Evolutionary conservation across 352 stramenopile genomes (phyloP).

Genomic region (Pythium biforme): DNA sequence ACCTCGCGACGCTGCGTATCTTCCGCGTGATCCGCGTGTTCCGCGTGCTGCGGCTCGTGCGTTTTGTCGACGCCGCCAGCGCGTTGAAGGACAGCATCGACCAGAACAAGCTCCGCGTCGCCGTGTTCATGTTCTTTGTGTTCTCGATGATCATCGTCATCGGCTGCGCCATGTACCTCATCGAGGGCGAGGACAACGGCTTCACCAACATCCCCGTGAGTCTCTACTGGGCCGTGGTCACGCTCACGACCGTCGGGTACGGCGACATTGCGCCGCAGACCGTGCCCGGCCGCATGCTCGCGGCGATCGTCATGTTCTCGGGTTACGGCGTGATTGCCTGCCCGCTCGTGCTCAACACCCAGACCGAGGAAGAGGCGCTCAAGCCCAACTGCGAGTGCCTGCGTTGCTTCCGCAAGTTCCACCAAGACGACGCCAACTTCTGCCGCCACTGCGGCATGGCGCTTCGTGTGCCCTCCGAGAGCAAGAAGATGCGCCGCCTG

Average conservation of each 20-base stretch:
- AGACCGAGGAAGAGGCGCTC: slow-evolving; percentile 36
- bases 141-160: slow-evolving; percentile 82
- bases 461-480: slow-evolving; percentile 29
- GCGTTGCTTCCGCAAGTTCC: slow-evolving; percentile 40
- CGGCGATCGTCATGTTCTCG: slow-evolving; percentile 83
- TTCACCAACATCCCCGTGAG: slow-evolving; percentile 86
- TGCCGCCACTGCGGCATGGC: slow-evolving; percentile 43
- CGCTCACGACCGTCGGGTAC: slow-evolving; percentile 85
- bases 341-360: slow-evolving; percentile 55
- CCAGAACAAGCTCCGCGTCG: slow-evolving; percentile 71
- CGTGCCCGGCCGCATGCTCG: slow-evolving; percentile 73
- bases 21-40: slow-evolving; percentile 84
- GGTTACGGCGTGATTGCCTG: slow-evolving; percentile 84
- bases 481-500: slow-evolving; percentile 19
- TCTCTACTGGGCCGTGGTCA: slow-evolving; percentile 87
- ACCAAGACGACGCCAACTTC: slow-evolving; percentile 53
- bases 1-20: slow-evolving; percentile 67
- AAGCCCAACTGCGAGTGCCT: slow-evolving; percentile 41
- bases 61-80: slow-evolving; percentile 70
- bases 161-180: slow-evolving; percentile 80
- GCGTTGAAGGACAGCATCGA: slow-evolving; percentile 77
- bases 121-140: slow-evolving; percentile 68
- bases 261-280: slow-evolving; percentile 84
- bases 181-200: slow-evolving; percentile 64
- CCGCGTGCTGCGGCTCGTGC: slow-evolving; percentile 63